phyloP scores from a whole-genome alignment of 2,329 filamentous ascomycete species.

The Ilyonectria sp. region DNA sequence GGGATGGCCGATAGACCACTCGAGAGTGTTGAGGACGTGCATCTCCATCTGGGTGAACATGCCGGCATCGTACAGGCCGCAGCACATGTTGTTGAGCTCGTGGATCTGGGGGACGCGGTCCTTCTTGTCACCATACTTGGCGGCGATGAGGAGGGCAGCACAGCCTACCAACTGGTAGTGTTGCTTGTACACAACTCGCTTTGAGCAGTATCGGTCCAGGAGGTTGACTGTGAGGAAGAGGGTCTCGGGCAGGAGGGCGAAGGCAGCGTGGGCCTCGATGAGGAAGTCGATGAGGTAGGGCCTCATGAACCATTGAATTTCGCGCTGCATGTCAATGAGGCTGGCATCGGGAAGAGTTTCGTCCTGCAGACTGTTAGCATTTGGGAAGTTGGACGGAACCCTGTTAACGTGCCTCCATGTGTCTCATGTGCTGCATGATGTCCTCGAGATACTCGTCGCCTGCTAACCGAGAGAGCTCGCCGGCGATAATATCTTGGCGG shows the following conservation, averaged over 20 bases:
- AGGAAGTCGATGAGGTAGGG: constrained; percentile 98
- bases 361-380: constrained; percentile 62
- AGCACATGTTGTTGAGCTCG: constrained; percentile 99
- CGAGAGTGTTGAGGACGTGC: constrained; percentile 97
- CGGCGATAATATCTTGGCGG: constrained; percentile 88
- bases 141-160: constrained; percentile 93
- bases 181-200: constrained; percentile 97
- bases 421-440: constrained; percentile 92
- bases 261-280: constrained; percentile 95
- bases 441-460: constrained; percentile 95
- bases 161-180: constrained; percentile 99
- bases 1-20: constrained; percentile 96
- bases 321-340: constrained; percentile 98
- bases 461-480: constrained; percentile 88
- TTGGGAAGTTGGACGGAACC: neutral
- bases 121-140: constrained; percentile 99
- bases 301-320: constrained; percentile 99
- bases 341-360: constrained; percentile 96
- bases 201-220: constrained; percentile 97
- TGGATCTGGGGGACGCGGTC: constrained; percentile 97
- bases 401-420: constrained; percentile 82
- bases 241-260: constrained; percentile 93
- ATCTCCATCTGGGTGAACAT: constrained; percentile 99
- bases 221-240: constrained; percentile 97
- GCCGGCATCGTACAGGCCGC: constrained; percentile 96